Evolutionary conservation across 78 protist species (phyloP).

Genomic region (Dictyostelium brefeldianum): DNA sequence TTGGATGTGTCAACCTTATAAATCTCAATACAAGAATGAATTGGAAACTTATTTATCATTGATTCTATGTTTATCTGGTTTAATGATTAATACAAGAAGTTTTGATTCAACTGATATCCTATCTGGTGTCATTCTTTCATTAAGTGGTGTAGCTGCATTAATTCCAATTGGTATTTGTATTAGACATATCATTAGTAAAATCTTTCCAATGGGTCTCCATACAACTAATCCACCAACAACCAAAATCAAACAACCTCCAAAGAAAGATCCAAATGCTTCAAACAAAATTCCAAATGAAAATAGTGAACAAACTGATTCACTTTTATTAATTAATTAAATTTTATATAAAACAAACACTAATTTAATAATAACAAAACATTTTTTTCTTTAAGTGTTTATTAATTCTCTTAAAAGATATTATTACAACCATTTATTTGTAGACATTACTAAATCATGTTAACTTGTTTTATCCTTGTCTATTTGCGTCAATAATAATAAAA

Average conservation of each 20-base stretch:
- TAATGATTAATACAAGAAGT: constrained; percentile 39
- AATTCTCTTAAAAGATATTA: too few species aligned
- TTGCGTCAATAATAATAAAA: too few species aligned
- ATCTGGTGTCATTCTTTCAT: constrained; percentile 20
- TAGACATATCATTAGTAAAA: not conserved
- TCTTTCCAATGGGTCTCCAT: not conserved
- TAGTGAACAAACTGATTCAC: too few species aligned
- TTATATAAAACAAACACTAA: too few species aligned
- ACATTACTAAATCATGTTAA: too few species aligned
- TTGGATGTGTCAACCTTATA: constrained; percentile 57
- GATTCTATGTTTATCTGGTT: constrained; percentile 1
- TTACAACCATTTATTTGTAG: too few species aligned
- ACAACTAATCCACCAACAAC: constrained; percentile 19
- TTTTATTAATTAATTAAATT: too few species aligned
- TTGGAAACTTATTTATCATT: constrained; percentile 43
- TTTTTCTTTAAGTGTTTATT: too few species aligned
- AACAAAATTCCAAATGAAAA: too few species aligned
- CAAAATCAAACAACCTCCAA: not conserved
- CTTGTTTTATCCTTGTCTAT: too few species aligned
- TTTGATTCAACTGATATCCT: not conserved
- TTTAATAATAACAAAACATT: too few species aligned
- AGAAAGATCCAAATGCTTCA: not conserved
- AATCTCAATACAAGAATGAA: constrained; percentile 5
- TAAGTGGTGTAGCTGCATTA: not conserved
- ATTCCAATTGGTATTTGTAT: constrained; percentile 25